A percentile compares a stretch with the other conserved stretches of the same genome.
phyloP scores from a whole-genome alignment of 2,329 filamentous ascomycete species.

The Rasamsonia emersonii region DNA sequence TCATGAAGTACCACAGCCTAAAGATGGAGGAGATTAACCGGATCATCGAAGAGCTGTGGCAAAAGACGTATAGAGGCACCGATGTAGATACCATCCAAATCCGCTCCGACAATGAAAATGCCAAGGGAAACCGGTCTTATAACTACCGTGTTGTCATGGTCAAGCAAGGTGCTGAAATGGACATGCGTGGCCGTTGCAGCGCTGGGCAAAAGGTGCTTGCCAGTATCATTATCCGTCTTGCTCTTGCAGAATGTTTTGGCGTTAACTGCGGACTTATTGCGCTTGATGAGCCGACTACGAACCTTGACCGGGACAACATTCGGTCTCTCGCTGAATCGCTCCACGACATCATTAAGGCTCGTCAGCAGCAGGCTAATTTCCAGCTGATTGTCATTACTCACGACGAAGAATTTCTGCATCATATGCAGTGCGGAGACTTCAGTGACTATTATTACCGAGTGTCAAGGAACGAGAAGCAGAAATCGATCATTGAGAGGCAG shows the following conservation, averaged over 20 bases:
- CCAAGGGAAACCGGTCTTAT: slow-evolving; percentile 69
- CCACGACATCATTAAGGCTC: slow-evolving; percentile 74
- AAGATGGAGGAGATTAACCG: slow-evolving; percentile 99
- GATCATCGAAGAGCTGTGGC: slow-evolving; percentile 95
- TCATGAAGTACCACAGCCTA: slow-evolving; percentile 90
- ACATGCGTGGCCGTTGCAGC: slow-evolving; percentile 96
- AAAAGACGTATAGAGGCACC: slow-evolving; percentile 89
- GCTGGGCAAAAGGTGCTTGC: slow-evolving; percentile 95
- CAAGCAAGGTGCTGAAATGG: slow-evolving; percentile 95
- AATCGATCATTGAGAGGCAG: slow-evolving; percentile 70
- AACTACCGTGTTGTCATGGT: slow-evolving; percentile 98
- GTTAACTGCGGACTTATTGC: slow-evolving; percentile 93
- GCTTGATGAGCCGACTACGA: slow-evolving; percentile 94
- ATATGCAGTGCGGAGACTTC: slow-evolving; percentile 92
- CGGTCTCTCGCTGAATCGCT: slow-evolving; percentile 75
- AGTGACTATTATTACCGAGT: slow-evolving; percentile 88
- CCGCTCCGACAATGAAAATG: slow-evolving; percentile 76
- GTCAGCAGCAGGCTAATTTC: slow-evolving; percentile 84
- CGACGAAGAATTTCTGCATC: slow-evolving; percentile 87
- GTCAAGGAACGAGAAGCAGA: slow-evolving; percentile 71
- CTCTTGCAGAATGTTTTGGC: slow-evolving; percentile 92
- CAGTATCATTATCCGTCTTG: slow-evolving; percentile 93
- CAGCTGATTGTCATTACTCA: slow-evolving; percentile 98
- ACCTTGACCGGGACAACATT: slow-evolving; percentile 93
- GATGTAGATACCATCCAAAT: slow-evolving; percentile 97